Percentiles rank a stretch among this genome's conserved stretches.
These are phyloP conservation scores for Ascochyta pisi DNA, from an alignment of 2,329 filamentous ascomycete genomes.

Conservation along the genomic window DNA sequence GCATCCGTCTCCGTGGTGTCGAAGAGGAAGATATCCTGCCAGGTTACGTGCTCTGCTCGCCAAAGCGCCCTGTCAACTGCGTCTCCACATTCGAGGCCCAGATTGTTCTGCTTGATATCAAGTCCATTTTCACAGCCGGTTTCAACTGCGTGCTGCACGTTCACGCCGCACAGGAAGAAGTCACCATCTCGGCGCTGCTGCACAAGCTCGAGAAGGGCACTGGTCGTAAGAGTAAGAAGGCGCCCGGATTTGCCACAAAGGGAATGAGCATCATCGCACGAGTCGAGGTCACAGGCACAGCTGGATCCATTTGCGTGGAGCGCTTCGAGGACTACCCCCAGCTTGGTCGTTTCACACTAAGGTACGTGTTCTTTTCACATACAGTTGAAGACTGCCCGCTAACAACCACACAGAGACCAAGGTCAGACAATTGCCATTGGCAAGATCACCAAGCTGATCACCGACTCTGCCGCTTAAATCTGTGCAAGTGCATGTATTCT, in stretches of 20 bases:
- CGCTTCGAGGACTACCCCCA: conserved; percentile 96
- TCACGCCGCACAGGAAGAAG: conserved; percentile 96
- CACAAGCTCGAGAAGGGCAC: conserved; percentile 98
- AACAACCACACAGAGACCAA: conserved; percentile 56
- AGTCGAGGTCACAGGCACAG: conserved; percentile 83
- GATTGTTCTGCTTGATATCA: conserved; percentile 92
- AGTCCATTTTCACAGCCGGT: conserved; percentile 89
- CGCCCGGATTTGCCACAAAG: conserved; percentile 87
- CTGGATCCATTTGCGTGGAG: conserved; percentile 89
- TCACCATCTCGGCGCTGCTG: conserved; percentile 85
- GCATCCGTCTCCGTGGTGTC: conserved; percentile 87
- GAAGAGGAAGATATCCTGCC: conserved; percentile 97
- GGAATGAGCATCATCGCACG: conserved; percentile 88
- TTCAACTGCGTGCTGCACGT: conserved; percentile 99
- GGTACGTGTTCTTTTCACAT: conserved; percentile 19
- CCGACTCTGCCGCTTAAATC: conserved; percentile 32
- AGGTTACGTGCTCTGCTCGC: conserved; percentile 94
- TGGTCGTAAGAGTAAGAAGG: conserved; percentile 87
- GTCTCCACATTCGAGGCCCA: conserved; percentile 93
- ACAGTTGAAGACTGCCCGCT: conserved; percentile 17
- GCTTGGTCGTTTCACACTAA: conserved; percentile 43
- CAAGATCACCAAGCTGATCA: conserved; percentile 92
- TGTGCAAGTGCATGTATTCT: neutral
- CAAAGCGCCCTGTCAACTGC: conserved; percentile 90
- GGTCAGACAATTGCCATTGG: conserved; percentile 99